These are phyloP conservation scores for Saposhnikovia divaricata DNA, from an alignment of 129 eudicot species.

Conservation along the genomic window DNA sequence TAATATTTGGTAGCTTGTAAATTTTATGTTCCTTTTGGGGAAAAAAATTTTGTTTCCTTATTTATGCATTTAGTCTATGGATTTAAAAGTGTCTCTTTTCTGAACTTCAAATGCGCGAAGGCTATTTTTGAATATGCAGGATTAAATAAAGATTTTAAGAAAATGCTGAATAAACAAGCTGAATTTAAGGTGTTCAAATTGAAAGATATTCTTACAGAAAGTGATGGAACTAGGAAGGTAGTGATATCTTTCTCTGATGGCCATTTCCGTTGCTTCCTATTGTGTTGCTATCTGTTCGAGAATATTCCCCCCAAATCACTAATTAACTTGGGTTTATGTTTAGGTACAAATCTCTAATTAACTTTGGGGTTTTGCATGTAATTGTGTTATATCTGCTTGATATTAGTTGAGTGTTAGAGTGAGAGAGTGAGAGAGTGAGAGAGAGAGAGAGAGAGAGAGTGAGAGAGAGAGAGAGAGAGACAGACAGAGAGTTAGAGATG, in stretches of 20 bases:
- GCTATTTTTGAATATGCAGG: conserved; percentile 27
- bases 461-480: too few relatives aligned
- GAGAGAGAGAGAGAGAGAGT: too few relatives aligned
- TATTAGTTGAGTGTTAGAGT: too few relatives aligned
- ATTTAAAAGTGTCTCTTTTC: not conserved
- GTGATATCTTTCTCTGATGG: not conserved
- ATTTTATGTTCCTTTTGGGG: too few relatives aligned
- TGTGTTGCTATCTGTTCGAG: conserved; percentile 14
- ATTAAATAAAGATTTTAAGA: conserved; percentile 68
- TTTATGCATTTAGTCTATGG: not conserved
- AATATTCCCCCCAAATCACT: too few relatives aligned
- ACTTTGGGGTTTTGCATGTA: too few relatives aligned
- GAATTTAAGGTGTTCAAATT: conserved; percentile 56
- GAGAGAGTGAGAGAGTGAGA: too few relatives aligned
- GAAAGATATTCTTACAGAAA: conserved; percentile 61
- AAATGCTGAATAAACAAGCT: conserved; percentile 56
- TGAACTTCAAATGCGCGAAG: not conserved
- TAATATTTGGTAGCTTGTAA: not conserved
- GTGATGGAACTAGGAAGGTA: conserved; percentile 97
- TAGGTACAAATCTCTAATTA: too few relatives aligned
- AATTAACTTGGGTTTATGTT: too few relatives aligned
- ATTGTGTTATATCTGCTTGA: too few relatives aligned
- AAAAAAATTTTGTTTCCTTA: conserved; percentile 5
- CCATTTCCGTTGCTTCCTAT: not conserved
- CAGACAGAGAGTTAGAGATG: too few relatives aligned